These are phyloP conservation scores for Catunica adiposa DNA, from an alignment of 2,329 filamentous ascomycete genomes.

Conservation along the genomic window DNA sequence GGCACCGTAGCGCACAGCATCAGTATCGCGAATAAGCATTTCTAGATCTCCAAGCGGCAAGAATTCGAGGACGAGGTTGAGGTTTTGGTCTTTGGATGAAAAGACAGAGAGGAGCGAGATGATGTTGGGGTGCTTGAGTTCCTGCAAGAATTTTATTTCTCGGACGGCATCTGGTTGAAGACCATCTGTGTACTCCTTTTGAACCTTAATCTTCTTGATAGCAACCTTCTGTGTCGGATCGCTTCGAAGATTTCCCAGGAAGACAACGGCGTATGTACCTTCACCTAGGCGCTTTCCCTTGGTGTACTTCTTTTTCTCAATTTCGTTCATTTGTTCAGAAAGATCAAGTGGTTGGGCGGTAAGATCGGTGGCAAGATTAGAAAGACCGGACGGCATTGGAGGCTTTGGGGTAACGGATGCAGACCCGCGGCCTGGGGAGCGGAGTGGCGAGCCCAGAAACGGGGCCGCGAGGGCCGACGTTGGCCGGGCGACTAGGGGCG, in stretches of 20 bases:
- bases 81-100: conserved; percentile 87
- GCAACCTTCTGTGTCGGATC: conserved; percentile 65
- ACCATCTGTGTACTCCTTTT: conserved; percentile 74
- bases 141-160: conserved; percentile 88
- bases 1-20: conserved; percentile 61
- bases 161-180: conserved; percentile 89
- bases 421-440: conserved; percentile 17
- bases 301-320: conserved; percentile 74
- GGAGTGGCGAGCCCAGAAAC: conserved; percentile 10
- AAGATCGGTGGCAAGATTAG: conserved; percentile 1
- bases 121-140: conserved; percentile 88
- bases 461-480: conserved; percentile 17
- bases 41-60: conserved; percentile 88
- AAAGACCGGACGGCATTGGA: not conserved
- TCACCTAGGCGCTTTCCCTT: conserved; percentile 88
- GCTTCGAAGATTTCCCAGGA: conserved; percentile 61
- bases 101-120: conserved; percentile 87
- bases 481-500: conserved; percentile 23
- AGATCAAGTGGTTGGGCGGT: conserved; percentile 31
- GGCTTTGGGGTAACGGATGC: conserved; percentile 16
- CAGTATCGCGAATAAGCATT: conserved; percentile 76
- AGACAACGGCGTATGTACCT: conserved; percentile 94
- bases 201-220: conserved; percentile 84
- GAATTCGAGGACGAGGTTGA: conserved; percentile 89
- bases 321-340: conserved; percentile 69